Conservation (phyloP, 1,139 yeast genomes). For the Hemisphaericaspora lyxosophila region DNA sequence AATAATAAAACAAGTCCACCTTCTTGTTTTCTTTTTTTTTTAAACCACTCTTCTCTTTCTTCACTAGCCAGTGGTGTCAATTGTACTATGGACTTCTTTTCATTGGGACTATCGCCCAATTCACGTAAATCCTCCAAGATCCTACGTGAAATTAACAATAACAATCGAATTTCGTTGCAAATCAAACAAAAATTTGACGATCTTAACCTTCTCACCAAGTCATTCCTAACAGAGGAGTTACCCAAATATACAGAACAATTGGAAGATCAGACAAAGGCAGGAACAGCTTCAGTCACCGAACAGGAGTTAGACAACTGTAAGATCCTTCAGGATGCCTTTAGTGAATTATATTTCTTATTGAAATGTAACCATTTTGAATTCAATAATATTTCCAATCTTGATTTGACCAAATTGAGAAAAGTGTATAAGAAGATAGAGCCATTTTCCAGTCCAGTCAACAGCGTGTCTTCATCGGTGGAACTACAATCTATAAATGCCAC, state of each 20-base stretch:
- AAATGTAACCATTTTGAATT: constrained; percentile 26
- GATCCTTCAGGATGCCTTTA: constrained; percentile 23
- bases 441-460: neutral
- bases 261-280: constrained; percentile 24
- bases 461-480: constrained; percentile 7
- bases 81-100: constrained; percentile 17
- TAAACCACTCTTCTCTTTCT: no score
- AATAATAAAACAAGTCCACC: neutral
- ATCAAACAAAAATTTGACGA: constrained; percentile 12
- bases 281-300: constrained; percentile 9
- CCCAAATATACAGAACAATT: constrained; percentile 13
- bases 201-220: constrained; percentile 14
- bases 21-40: neutral
- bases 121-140: constrained; percentile 12
- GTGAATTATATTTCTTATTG: constrained; percentile 24
- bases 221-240: constrained; percentile 14
- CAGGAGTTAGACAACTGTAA: constrained; percentile 9
- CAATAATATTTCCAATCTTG: constrained; percentile 16
- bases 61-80: no score
- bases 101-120: constrained; percentile 15
- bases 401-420: constrained; percentile 14
- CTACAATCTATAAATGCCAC: constrained; percentile 6
- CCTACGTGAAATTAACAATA: constrained; percentile 13
- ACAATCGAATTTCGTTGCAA: constrained; percentile 15
- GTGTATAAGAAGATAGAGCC: constrained; percentile 11